Evolutionary conservation across 805 yeast species (phyloP).

Genomic region (Candida coleopterorum): DNA sequence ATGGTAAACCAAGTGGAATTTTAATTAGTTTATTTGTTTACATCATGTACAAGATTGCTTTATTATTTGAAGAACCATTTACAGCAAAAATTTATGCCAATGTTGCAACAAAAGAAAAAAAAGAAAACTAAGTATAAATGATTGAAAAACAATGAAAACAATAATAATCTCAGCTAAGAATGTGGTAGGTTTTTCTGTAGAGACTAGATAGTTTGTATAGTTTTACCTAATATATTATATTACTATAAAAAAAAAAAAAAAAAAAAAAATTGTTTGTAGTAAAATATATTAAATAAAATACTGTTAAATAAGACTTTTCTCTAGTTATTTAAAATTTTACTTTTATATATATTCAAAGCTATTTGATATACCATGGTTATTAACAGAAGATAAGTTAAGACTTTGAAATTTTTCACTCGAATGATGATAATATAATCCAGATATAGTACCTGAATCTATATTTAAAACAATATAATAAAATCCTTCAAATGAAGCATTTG

Average conservation of each 20-base stretch:
- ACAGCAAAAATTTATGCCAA: constrained; percentile 87
- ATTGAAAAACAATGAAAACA: too few species aligned
- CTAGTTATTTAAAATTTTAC: too few species aligned
- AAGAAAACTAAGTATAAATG: too few species aligned
- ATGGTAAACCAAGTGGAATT: constrained; percentile 87
- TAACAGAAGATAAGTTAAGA: constrained; percentile 55
- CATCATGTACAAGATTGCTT: constrained; percentile 78
- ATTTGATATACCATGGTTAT: constrained; percentile 36
- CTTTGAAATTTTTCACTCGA: constrained; percentile 79
- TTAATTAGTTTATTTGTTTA: constrained; percentile 67
- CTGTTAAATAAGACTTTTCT: too few species aligned
- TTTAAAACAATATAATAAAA: constrained; percentile 85
- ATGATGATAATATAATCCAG: constrained; percentile 79
- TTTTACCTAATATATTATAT: too few species aligned
- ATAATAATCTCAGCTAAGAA: too few species aligned
- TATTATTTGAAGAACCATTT: constrained; percentile 91
- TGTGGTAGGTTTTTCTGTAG: too few species aligned
- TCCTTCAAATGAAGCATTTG: constrained; percentile 86
- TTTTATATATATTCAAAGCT: constrained; percentile 8
- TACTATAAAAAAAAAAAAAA: too few species aligned
- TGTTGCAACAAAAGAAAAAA: constrained; percentile 44
- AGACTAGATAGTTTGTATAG: too few species aligned
- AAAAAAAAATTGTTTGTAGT: too few species aligned
- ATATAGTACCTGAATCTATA: constrained; percentile 63
- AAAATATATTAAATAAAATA: too few species aligned